Evolutionary conservation across 805 yeast species (phyloP).

Genomic region (Pichia gijzeniarum): DNA sequence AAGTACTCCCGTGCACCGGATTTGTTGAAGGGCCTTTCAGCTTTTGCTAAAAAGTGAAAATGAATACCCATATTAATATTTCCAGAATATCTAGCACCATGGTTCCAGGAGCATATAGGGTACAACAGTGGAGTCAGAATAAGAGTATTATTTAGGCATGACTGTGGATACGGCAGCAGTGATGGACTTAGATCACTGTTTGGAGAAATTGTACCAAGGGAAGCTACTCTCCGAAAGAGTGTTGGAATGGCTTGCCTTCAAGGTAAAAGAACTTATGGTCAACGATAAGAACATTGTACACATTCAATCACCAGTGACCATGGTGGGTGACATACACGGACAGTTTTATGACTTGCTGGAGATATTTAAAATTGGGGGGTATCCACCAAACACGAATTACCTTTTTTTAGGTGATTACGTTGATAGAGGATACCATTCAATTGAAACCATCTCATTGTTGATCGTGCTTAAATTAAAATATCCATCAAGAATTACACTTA

Average conservation of each 20-base stretch:
- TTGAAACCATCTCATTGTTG: conserved; percentile 83
- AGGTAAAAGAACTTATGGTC: conserved; percentile 73
- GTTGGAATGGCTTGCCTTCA: conserved; percentile 66
- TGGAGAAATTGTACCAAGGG: conserved; percentile 57
- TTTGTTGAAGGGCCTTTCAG: no score
- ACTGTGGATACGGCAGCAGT: conserved; percentile 15
- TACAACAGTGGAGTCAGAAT: no score
- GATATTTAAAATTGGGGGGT: conserved; percentile 89
- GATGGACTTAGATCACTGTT: conserved; percentile 61
- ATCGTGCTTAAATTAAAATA: conserved; percentile 80
- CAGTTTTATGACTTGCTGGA: conserved; percentile 92
- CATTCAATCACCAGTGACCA: conserved; percentile 79
- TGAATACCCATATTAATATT: no score
- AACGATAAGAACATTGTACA: conserved; percentile 84
- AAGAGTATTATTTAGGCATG: no score
- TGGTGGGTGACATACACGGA: conserved; percentile 97
- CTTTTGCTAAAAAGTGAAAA: no score
- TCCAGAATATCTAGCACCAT: no score
- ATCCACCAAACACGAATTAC: conserved; percentile 89
- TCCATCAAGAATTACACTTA: conserved; percentile 73
- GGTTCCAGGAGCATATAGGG: no score
- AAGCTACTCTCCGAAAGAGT: conserved; percentile 67
- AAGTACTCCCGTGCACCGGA: no score
- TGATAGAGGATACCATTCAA: conserved; percentile 88
- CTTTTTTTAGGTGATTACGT: conserved; percentile 93